These are phyloP conservation scores for Suhomyces guaymorum DNA, from an alignment of 1,139 yeast genomes.

Conservation along the genomic window DNA sequence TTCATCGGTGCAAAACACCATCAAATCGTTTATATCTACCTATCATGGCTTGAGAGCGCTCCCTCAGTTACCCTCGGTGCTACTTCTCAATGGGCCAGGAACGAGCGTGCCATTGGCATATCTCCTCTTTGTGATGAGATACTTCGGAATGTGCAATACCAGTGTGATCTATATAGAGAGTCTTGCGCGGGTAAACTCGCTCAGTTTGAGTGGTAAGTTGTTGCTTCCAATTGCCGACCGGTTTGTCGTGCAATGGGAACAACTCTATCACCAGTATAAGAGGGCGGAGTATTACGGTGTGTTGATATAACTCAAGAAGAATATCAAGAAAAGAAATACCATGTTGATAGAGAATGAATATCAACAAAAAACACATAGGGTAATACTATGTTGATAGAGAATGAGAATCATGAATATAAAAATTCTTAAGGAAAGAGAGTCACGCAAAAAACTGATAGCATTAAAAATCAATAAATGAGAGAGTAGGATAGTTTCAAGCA, in stretches of 20 bases:
- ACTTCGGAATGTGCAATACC: conserved; percentile 53
- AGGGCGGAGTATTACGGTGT: conserved; percentile 79
- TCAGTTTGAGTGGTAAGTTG: conserved; percentile 77
- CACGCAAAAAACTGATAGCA: no score
- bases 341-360: no score
- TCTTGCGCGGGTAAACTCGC: conserved; percentile 73
- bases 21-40: conserved; percentile 38
- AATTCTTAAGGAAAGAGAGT: no score
- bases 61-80: conserved; percentile 45
- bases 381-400: no score
- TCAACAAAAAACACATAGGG: no score
- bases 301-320: conserved; percentile 51
- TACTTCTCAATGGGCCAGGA: conserved; percentile 92
- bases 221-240: conserved; percentile 71
- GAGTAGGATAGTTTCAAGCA: no score
- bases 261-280: conserved; percentile 52
- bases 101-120: conserved; percentile 80
- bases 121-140: conserved; percentile 54
- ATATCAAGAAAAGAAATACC: no score
- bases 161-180: conserved; percentile 82
- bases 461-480: no score
- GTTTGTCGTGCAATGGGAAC: conserved; percentile 90
- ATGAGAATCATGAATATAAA: no score
- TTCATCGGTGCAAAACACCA: conserved; percentile 56
- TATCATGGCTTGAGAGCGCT: conserved; percentile 21